Conservation (phyloP, 2,329 filamentous ascomycete genomes). For the Trichoderma semiorbis region DNA sequence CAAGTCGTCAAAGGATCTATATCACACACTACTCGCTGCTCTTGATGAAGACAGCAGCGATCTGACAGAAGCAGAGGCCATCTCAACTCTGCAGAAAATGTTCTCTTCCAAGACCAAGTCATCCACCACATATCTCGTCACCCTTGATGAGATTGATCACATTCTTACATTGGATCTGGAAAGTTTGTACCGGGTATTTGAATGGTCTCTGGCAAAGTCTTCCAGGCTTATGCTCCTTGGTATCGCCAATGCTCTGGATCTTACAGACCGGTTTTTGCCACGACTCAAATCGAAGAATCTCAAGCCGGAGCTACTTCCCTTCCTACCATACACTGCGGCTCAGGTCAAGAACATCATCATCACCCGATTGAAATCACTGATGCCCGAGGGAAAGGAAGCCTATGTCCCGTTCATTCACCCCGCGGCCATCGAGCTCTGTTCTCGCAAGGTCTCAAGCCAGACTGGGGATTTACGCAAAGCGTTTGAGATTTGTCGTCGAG, state of each 20-base stretch:
- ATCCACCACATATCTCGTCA: slow-evolving; percentile 69
- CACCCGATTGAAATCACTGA: slow-evolving; percentile 71
- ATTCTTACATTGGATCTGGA: slow-evolving; percentile 85
- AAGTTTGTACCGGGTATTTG: slow-evolving; percentile 89
- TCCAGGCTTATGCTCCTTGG: slow-evolving; percentile 83
- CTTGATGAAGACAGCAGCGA: slow-evolving; percentile 54
- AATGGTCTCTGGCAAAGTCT: slow-evolving; percentile 82
- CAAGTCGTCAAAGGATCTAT: slow-evolving; percentile 82
- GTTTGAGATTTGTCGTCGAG: slow-evolving; percentile 87
- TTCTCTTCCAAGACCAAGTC: slow-evolving; percentile 63
- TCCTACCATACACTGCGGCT: slow-evolving; percentile 82
- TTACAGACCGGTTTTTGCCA: slow-evolving; percentile 92
- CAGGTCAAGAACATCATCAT: slow-evolving; percentile 89
- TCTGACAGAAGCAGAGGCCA: slow-evolving; percentile 62
- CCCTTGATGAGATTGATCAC: slow-evolving; percentile 93
- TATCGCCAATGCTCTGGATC: slow-evolving; percentile 91
- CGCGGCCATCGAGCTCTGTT: slow-evolving; percentile 87
- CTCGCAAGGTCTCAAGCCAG: slow-evolving; percentile 90
- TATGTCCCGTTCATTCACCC: slow-evolving; percentile 89
- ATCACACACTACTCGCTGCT: slow-evolving; percentile 72
- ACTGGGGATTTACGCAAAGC: slow-evolving; percentile 93
- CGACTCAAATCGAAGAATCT: slow-evolving; percentile 89
- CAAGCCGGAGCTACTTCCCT: slow-evolving; percentile 84
- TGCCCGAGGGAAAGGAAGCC: slow-evolving; percentile 55
- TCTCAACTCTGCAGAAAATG: slow-evolving; percentile 63